These are phyloP conservation scores for Cochlearia excelsa DNA, from an alignment of 345 rosid genomes.

Conservation along the genomic window DNA sequence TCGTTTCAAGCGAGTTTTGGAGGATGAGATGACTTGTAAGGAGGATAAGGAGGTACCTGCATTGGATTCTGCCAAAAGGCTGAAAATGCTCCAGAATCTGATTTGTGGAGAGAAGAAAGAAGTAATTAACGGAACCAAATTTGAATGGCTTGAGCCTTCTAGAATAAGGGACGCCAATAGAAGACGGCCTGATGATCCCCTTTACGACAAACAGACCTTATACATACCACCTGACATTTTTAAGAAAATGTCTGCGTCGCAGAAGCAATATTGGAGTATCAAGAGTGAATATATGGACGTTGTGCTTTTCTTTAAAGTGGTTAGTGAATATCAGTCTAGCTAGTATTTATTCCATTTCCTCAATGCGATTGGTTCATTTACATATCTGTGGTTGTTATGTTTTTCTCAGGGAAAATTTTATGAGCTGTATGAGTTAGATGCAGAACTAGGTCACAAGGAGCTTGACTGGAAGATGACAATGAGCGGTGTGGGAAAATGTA, in stretches of 20 bases:
- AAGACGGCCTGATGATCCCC: conserved; percentile 77
- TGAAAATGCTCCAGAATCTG: conserved; percentile 49
- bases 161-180: conserved; percentile 66
- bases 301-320: conserved; percentile 97
- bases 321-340: conserved; percentile 39
- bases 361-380: conserved; percentile 19
- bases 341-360: conserved; percentile 4
- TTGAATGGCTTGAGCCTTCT: conserved; percentile 88
- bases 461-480: conserved; percentile 93
- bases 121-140: conserved; percentile 57
- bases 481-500: conserved; percentile 94
- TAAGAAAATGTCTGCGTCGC: conserved; percentile 85
- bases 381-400: conserved; percentile 17
- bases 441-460: conserved; percentile 91
- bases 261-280: conserved; percentile 83
- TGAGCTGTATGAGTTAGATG: conserved; percentile 95
- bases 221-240: conserved; percentile 69
- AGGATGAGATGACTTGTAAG: conserved; percentile 39
- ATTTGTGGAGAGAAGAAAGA: conserved; percentile 39
- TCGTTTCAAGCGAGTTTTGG: conserved; percentile 66
- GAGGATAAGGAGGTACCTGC: conserved; percentile 33
- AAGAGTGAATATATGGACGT: conserved; percentile 89
- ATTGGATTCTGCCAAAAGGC: conserved; percentile 52
- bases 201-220: conserved; percentile 72
- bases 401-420: conserved; percentile 76